A percentile compares a stretch with the other conserved stretches of the same genome.
phyloP scores from a whole-genome alignment of 192 early-diverging fungal genomes.

The Backusella circina region DNA sequence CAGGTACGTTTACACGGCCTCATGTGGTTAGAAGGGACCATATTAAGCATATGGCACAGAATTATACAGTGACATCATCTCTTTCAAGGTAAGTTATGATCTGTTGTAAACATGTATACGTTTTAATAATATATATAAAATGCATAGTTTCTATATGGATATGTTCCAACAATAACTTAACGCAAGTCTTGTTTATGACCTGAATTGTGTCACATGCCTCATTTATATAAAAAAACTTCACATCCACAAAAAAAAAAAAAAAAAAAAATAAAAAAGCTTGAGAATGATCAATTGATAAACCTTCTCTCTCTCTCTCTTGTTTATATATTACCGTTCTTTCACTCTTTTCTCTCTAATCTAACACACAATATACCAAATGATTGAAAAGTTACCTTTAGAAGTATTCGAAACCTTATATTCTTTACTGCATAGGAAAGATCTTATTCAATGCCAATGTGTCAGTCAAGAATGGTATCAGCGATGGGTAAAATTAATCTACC shows the following conservation, averaged over 20 bases:
- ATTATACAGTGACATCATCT: slow-evolving; percentile 23
- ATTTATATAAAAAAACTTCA: neutral
- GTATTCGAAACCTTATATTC: neutral
- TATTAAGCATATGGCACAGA: slow-evolving; percentile 36
- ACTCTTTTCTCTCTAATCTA: neutral
- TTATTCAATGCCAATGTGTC: neutral
- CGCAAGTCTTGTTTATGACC: neutral
- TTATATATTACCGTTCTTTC: neutral
- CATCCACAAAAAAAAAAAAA: neutral
- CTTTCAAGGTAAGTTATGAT: slow-evolving; percentile 34
- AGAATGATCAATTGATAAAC: neutral
- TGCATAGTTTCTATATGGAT: neutral
- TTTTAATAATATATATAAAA: neutral
- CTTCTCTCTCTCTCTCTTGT: neutral
- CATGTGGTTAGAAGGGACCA: slow-evolving; percentile 43
- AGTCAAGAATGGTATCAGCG: neutral
- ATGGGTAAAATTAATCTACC: neutral
- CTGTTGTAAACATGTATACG: neutral
- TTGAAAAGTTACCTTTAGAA: slow-evolving; percentile 5
- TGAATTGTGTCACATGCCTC: neutral
- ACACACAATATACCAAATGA: neutral
- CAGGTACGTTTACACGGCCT: slow-evolving; percentile 49
- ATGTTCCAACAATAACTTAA: neutral
- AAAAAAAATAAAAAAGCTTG: neutral
- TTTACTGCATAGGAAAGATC: neutral